phyloP scores from a whole-genome alignment of 495 filamentous ascomycete genomes.

The Poronia punctata region DNA sequence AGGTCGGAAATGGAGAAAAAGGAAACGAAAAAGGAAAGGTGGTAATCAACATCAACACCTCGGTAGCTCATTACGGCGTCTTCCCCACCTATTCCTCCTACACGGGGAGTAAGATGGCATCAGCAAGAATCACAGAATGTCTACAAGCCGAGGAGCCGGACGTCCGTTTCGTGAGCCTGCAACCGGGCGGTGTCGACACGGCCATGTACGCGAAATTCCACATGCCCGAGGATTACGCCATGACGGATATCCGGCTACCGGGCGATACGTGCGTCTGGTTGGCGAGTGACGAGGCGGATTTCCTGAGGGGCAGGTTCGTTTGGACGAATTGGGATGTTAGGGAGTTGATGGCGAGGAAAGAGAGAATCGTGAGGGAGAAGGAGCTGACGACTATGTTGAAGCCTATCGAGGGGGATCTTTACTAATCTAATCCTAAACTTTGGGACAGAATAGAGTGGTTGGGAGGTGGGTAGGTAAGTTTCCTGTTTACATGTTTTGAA shows the following conservation, averaged over 20 bases:
- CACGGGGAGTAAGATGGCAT: neutral
- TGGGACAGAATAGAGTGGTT: no score
- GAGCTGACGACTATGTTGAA: conserved; percentile 1
- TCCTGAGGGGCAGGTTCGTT: conserved; percentile 30
- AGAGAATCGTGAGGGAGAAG: conserved; percentile 1
- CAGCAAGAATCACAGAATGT: neutral
- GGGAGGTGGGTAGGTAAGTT: no score
- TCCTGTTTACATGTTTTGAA: no score
- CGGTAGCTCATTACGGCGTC: neutral
- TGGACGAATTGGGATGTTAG: conserved; percentile 39
- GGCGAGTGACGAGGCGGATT: conserved; percentile 24
- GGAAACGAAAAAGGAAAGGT: no score
- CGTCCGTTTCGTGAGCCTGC: conserved; percentile 3
- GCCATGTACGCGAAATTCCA: conserved; percentile 10
- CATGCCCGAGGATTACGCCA: neutral
- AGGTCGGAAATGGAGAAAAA: conserved; percentile 16
- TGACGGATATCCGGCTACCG: neutral
- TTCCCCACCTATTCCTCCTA: conserved; percentile 1
- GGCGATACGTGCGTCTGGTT: conserved; percentile 24
- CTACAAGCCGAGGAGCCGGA: neutral
- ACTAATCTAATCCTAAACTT: no score
- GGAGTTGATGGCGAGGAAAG: conserved; percentile 20
- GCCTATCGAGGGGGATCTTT: neutral
- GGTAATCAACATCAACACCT: neutral
- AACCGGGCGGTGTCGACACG: conserved; percentile 1